phyloP scores from a whole-genome alignment of 305 asterid species.

The Salvia sclarea region DNA sequence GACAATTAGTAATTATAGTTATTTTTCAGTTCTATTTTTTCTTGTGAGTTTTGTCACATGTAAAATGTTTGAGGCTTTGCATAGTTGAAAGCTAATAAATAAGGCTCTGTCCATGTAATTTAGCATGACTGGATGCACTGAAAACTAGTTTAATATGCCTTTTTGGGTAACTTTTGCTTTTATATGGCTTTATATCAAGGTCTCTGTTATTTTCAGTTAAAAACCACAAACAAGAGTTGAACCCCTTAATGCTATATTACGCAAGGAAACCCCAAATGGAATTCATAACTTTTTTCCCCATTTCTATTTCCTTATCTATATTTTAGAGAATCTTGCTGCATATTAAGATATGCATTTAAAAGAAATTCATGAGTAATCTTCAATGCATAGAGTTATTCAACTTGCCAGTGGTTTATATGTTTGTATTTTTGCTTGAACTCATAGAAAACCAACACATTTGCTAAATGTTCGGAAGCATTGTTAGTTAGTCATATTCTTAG shows the following conservation, averaged over 20 bases:
- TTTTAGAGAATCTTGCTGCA: neutral
- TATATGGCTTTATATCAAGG: neutral
- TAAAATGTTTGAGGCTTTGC: neutral
- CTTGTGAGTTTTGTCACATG: conserved; percentile 4
- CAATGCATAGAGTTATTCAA: neutral
- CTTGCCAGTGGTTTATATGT: neutral
- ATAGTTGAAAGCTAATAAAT: conserved; percentile 18
- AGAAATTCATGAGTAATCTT: neutral
- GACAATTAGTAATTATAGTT: neutral
- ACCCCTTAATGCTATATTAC: neutral
- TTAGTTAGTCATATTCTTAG: neutral
- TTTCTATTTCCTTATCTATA: neutral
- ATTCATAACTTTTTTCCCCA: neutral
- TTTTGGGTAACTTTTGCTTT: neutral
- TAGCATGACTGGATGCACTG: neutral
- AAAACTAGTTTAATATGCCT: conserved; percentile 3
- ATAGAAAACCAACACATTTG: neutral
- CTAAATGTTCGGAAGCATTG: neutral
- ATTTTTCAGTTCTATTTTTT: neutral
- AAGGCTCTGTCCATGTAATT: conserved; percentile 1
- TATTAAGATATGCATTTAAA: neutral
- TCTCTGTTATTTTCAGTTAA: conserved; percentile 11
- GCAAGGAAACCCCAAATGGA: neutral
- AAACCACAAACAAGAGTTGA: neutral
- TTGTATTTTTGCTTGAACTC: neutral